These are phyloP conservation scores for Pleurotus tuber-regium DNA, from an alignment of 768 basidiomycete species.

Conservation along the genomic window DNA sequence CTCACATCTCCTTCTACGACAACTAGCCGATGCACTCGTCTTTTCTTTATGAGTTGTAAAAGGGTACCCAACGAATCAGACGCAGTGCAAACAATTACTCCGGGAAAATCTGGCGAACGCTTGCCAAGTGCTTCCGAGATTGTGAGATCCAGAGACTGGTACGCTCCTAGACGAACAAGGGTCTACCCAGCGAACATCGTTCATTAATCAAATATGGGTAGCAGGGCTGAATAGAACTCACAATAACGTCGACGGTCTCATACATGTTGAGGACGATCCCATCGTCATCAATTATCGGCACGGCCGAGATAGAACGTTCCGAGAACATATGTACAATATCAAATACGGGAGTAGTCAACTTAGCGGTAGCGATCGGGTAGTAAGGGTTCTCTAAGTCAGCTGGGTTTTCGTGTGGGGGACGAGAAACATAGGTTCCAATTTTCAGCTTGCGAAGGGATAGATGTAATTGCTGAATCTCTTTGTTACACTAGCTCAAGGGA, in stretches of 20 bases:
- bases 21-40: slow-evolving; percentile 90
- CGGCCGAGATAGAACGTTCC: slow-evolving; percentile 91
- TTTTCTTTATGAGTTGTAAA: slow-evolving; percentile 87
- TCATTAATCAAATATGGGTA: slow-evolving; percentile 6
- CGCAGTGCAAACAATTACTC: slow-evolving; percentile 94
- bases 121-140: slow-evolving; percentile 90
- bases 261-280: slow-evolving; percentile 95
- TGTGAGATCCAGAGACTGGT: slow-evolving; percentile 93
- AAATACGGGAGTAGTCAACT: slow-evolving; percentile 87
- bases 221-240: slow-evolving; percentile 39
- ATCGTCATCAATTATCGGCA: slow-evolving; percentile 91
- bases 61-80: slow-evolving; percentile 89
- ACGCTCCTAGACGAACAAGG: slow-evolving; percentile 89
- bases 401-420: slow-evolving; percentile 38
- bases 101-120: slow-evolving; percentile 92
- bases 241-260: slow-evolving; percentile 98
- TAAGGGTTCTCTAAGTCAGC: slow-evolving; percentile 64
- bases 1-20: slow-evolving; percentile 90
- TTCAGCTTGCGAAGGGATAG: slow-evolving; percentile 79
- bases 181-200: slow-evolving; percentile 53
- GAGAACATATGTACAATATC: slow-evolving; percentile 99
- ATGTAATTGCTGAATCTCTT: slow-evolving; percentile 80
- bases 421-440: slow-evolving; percentile 89
- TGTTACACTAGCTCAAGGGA: slow-evolving; percentile 60
- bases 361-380: slow-evolving; percentile 91